A percentile compares a stretch with the other conserved stretches of the same genome.
phyloP scores from a whole-genome alignment of 306 rosid genomes.

The Vachellia pachyceras region DNA sequence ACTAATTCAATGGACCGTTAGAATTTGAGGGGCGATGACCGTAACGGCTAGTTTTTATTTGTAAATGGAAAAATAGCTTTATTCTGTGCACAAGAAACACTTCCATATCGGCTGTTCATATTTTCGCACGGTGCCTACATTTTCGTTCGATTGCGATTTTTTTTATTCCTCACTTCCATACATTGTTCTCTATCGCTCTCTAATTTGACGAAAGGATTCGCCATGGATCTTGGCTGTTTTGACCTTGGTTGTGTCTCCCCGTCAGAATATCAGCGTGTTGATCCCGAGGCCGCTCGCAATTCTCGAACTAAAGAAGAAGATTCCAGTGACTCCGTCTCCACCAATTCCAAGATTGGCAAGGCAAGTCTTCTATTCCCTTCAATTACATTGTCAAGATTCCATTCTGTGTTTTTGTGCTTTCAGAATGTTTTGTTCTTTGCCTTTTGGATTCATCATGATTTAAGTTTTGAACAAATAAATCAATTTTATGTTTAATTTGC shows the following conservation, averaged over 20 bases:
- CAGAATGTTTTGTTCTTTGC: not conserved
- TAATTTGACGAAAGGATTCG: conserved; percentile 9
- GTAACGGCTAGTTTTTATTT: conserved; percentile 53
- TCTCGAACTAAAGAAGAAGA: conserved; percentile 45
- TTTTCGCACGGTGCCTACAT: not conserved
- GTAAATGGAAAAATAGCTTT: not conserved
- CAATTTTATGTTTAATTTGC: conserved; percentile 18
- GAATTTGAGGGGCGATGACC: not conserved
- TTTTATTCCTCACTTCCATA: conserved; percentile 40
- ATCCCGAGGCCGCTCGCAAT: conserved; percentile 20
- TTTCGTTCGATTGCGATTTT: not conserved
- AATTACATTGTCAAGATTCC: conserved; percentile 21
- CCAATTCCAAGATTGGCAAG: conserved; percentile 70
- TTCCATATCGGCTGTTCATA: not conserved
- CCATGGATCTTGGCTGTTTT: conserved; percentile 69
- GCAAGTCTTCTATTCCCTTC: conserved; percentile 25
- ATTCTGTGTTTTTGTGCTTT: not conserved
- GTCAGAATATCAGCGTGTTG: conserved; percentile 40
- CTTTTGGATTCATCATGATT: conserved; percentile 2
- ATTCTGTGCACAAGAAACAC: conserved; percentile 17
- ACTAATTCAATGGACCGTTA: conserved; percentile 48
- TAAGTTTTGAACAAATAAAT: not conserved
- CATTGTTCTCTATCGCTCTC: not conserved
- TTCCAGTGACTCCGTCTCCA: conserved; percentile 38
- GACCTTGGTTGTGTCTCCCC: conserved; percentile 54